A percentile compares a stretch with the other conserved stretches of the same genome.
Evolutionary conservation across 257 asterid genomes (phyloP).

Genomic region (Capsicum baccatum): DNA sequence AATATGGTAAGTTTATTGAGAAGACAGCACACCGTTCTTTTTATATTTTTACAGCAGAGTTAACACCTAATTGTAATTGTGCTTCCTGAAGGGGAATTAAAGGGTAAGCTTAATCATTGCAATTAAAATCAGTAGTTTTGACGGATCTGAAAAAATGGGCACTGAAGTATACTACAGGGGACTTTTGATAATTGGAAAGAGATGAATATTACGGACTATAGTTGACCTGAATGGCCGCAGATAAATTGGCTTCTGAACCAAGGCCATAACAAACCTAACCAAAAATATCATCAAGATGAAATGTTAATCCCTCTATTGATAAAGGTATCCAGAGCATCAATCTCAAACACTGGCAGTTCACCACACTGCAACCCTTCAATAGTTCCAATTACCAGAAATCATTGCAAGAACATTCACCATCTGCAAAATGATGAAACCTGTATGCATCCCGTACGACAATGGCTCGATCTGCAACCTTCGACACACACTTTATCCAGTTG

Average conservation of each 20-base stretch:
- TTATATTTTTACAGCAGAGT: neutral
- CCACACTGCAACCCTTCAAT: neutral
- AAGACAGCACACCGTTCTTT: neutral
- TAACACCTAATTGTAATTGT: slow-evolving; percentile 4
- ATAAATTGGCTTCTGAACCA: slow-evolving; percentile 11
- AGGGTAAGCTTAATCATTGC: neutral
- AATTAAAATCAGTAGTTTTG: neutral
- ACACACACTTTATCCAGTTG: slow-evolving; percentile 73
- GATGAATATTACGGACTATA: neutral
- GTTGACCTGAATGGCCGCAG: neutral
- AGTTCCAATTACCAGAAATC: slow-evolving; percentile 68
- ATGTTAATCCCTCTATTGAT: slow-evolving; percentile 1
- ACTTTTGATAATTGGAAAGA: neutral
- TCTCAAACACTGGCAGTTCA: slow-evolving; percentile 2
- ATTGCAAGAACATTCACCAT: slow-evolving; percentile 79
- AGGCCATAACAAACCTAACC: neutral
- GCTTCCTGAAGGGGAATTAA: neutral
- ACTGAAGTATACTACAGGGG: neutral
- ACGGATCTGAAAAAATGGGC: neutral
- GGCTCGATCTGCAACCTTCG: slow-evolving; percentile 55
- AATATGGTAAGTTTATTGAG: neutral
- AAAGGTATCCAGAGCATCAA: slow-evolving; percentile 1
- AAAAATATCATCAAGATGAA: neutral
- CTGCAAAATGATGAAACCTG: slow-evolving; percentile 84
- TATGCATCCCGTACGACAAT: slow-evolving; percentile 79